Conservation (phyloP, 805 yeast genomes). For the Millerozyma acaciae region DNA sequence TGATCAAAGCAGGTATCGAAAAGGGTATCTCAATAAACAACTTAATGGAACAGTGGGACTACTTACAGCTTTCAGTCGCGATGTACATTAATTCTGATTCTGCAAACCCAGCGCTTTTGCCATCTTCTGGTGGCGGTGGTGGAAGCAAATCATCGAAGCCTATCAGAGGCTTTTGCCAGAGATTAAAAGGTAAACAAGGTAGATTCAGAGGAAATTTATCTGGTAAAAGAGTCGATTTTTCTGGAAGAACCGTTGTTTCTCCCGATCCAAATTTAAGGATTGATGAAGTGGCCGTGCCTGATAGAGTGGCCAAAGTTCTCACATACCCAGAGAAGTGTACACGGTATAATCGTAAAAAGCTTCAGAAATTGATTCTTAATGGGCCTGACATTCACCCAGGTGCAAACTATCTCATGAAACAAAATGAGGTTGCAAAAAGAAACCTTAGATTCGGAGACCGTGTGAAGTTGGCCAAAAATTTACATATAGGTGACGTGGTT, state of each 20-base stretch:
- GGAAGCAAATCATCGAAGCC: slow-evolving; percentile 59
- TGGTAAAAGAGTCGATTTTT: slow-evolving; percentile 97
- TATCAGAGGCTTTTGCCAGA: slow-evolving; percentile 93
- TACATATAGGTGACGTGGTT: slow-evolving; percentile 86
- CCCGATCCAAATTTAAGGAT: slow-evolving; percentile 95
- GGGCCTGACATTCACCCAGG: slow-evolving; percentile 95
- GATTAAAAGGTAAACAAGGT: slow-evolving; percentile 97
- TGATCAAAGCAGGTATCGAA: slow-evolving; percentile 91
- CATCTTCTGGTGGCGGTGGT: slow-evolving; percentile 56
- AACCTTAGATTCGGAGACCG: slow-evolving; percentile 88
- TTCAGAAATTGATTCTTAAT: slow-evolving; percentile 67
- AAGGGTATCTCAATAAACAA: slow-evolving; percentile 91
- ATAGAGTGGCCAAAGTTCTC: slow-evolving; percentile 88
- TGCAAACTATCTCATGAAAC: slow-evolving; percentile 85
- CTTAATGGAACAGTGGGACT: slow-evolving; percentile 99
- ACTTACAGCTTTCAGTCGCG: slow-evolving; percentile 89
- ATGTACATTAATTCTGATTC: slow-evolving; percentile 97
- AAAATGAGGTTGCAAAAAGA: slow-evolving; percentile 80
- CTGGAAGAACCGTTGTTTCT: slow-evolving; percentile 96
- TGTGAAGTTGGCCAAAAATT: slow-evolving; percentile 64
- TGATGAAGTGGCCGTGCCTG: slow-evolving; percentile 98
- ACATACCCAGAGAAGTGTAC: slow-evolving; percentile 96
- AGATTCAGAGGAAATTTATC: slow-evolving; percentile 97
- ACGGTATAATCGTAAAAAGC: slow-evolving; percentile 74
- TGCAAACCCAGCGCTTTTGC: slow-evolving; percentile 73